phyloP scores from a whole-genome alignment of 257 asterid species.

The Misopates orontium region DNA sequence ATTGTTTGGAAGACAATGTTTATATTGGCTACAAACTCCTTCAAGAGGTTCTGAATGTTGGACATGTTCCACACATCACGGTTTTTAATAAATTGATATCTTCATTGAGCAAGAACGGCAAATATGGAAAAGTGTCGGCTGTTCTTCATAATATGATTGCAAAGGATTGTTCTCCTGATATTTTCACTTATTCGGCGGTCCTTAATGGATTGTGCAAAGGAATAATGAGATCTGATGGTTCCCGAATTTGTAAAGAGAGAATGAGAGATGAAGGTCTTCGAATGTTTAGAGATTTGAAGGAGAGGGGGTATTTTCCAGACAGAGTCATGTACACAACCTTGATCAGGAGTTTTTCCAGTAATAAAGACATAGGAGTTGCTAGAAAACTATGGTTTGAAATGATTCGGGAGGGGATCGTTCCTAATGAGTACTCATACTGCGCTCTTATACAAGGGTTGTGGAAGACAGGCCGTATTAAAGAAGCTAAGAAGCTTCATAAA shows the following conservation, averaged over 20 bases:
- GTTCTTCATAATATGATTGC: conserved; percentile 69
- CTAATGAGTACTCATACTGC: conserved; percentile 55
- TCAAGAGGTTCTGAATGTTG: conserved; percentile 53
- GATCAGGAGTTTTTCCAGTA: conserved; percentile 58
- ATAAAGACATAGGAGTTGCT: conserved; percentile 55
- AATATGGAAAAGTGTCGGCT: conserved; percentile 54
- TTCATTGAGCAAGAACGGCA: conserved; percentile 42
- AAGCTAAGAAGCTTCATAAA: conserved; percentile 60
- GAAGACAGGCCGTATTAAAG: conserved; percentile 43
- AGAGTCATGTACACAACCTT: conserved; percentile 68
- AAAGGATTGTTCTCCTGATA: conserved; percentile 48
- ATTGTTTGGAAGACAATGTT: conserved; percentile 50
- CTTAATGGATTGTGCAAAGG: conserved; percentile 53
- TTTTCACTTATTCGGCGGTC: conserved; percentile 61
- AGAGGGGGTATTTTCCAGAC: conserved; percentile 70
- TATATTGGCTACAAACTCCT: conserved; percentile 57
- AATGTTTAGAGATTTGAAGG: conserved; percentile 61
- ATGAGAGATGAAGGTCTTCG: conserved; percentile 53
- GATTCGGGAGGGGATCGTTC: conserved; percentile 54
- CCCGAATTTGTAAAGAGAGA: conserved; percentile 49
- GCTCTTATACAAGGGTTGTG: conserved; percentile 54
- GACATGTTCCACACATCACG: conserved; percentile 43
- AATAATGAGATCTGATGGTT: conserved; percentile 47
- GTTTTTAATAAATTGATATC: conserved; percentile 50
- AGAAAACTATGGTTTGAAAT: conserved; percentile 69